These are phyloP conservation scores for Didymella arachidicola DNA, from an alignment of 2,329 filamentous ascomycete genomes.

Conservation along the genomic window DNA sequence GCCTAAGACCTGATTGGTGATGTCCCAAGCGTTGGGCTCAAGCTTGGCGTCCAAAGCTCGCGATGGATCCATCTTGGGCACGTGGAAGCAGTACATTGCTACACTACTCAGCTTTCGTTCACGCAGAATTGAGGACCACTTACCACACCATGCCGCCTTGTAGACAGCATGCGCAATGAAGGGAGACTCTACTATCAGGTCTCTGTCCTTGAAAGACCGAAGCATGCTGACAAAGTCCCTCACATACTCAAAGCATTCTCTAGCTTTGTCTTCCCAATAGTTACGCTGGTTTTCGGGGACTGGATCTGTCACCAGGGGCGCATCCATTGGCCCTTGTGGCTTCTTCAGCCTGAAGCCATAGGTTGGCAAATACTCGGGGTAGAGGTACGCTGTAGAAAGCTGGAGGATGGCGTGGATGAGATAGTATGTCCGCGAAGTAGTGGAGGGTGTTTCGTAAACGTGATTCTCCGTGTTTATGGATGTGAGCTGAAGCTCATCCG, in stretches of 20 bases:
- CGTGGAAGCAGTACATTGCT: conserved; percentile 71
- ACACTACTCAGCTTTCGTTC: conserved; percentile 5
- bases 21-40: conserved; percentile 28
- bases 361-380: conserved; percentile 70
- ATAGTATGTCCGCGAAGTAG: conserved; percentile 70
- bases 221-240: conserved; percentile 71
- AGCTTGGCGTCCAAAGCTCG: conserved; percentile 56
- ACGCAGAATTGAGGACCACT: conserved; percentile 13
- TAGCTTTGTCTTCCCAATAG: conserved; percentile 71
- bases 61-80: conserved; percentile 71
- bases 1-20: conserved; percentile 27
- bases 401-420: conserved; percentile 72
- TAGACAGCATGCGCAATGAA: conserved; percentile 73
- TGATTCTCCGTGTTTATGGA: conserved; percentile 70
- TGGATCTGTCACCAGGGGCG: conserved; percentile 61
- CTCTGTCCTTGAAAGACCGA: conserved; percentile 65
- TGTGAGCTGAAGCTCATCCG: conserved; percentile 65
- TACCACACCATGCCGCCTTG: conserved; percentile 68
- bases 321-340: conserved; percentile 66
- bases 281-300: conserved; percentile 37
- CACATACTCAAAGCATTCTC: conserved; percentile 68
- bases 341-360: conserved; percentile 66
- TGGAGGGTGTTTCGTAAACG: conserved; percentile 60
- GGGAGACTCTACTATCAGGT: conserved; percentile 71
- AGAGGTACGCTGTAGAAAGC: conserved; percentile 72